phyloP scores from a whole-genome alignment of 768 basidiomycete genomes.

The Aureoboletus auriporus region DNA sequence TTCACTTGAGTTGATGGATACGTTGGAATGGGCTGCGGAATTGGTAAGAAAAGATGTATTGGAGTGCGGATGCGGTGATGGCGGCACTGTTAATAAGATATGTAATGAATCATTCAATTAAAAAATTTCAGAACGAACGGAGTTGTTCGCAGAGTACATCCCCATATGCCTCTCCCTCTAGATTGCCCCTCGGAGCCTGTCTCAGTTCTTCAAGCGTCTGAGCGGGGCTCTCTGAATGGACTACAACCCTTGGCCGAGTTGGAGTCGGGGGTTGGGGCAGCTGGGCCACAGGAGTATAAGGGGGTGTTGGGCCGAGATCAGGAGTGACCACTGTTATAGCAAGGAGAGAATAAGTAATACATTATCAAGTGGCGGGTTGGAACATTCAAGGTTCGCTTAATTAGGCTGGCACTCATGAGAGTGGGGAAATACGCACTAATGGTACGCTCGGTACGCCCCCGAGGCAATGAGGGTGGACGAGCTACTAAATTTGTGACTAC shows the following conservation, averaged over 20 bases:
- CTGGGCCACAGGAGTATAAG: constrained; percentile 11
- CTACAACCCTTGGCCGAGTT: not conserved
- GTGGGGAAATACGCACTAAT: not conserved
- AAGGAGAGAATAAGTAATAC: not conserved
- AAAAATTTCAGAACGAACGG: not conserved
- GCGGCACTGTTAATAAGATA: not conserved
- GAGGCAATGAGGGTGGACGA: constrained; percentile 1
- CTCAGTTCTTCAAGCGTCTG: constrained; percentile 22
- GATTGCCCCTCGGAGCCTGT: constrained; percentile 10
- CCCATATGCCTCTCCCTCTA: constrained; percentile 1
- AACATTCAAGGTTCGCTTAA: not conserved
- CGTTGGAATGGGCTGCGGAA: not conserved
- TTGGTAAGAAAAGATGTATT: not conserved
- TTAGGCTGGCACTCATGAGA: no score
- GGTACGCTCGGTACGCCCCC: constrained; percentile 2
- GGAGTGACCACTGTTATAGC: not conserved
- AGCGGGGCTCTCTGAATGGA: constrained; percentile 5
- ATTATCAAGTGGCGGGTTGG: not conserved
- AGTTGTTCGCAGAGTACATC: not conserved
- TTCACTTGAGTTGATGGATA: constrained; percentile 5
- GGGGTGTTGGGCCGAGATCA: constrained; percentile 23
- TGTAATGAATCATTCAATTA: not conserved
- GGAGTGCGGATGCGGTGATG: not conserved
- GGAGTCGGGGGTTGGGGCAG: not conserved
- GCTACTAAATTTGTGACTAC: not conserved